phyloP scores from a whole-genome alignment of 1,284 basidiomycete species.

The Puccinia polysora region DNA sequence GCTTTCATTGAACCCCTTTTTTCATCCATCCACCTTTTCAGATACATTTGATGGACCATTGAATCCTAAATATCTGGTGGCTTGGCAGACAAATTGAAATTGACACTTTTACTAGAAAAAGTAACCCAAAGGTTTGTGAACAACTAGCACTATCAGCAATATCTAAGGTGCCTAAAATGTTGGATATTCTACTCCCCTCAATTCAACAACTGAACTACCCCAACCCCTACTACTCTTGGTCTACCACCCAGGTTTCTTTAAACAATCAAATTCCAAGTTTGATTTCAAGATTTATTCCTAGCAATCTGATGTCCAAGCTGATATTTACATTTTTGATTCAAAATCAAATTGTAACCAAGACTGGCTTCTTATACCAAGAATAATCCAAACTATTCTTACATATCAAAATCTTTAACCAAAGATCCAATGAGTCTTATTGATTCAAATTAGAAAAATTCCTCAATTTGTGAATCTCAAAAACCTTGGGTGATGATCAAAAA shows the following conservation, averaged over 20 bases:
- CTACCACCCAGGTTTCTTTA: too few relatives aligned
- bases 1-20: conserved; percentile 48
- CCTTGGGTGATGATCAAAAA: too few relatives aligned
- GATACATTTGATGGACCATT: conserved; percentile 67
- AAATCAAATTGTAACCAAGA: conserved; percentile 74
- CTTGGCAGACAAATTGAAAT: conserved; percentile 58
- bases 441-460: not conserved
- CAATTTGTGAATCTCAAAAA: not conserved
- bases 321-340: conserved; percentile 73
- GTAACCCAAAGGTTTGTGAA: conserved; percentile 71
- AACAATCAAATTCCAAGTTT: too few relatives aligned
- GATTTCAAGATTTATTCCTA: too few relatives aligned
- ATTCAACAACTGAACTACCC: too few relatives aligned
- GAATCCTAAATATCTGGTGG: conserved; percentile 63
- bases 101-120: conserved; percentile 70
- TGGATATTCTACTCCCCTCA: conserved; percentile 76
- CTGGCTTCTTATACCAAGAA: too few relatives aligned
- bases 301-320: conserved; percentile 56
- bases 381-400: conserved; percentile 69
- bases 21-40: conserved; percentile 44
- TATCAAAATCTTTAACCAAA: too few relatives aligned
- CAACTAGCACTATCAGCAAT: conserved; percentile 73
- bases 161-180: conserved; percentile 79
- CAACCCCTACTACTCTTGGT: too few relatives aligned
- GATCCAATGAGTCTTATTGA: conserved; percentile 62